Evolutionary conservation across 495 filamentous ascomycete genomes (phyloP).

Genomic region (Aspergillus steynii): DNA sequence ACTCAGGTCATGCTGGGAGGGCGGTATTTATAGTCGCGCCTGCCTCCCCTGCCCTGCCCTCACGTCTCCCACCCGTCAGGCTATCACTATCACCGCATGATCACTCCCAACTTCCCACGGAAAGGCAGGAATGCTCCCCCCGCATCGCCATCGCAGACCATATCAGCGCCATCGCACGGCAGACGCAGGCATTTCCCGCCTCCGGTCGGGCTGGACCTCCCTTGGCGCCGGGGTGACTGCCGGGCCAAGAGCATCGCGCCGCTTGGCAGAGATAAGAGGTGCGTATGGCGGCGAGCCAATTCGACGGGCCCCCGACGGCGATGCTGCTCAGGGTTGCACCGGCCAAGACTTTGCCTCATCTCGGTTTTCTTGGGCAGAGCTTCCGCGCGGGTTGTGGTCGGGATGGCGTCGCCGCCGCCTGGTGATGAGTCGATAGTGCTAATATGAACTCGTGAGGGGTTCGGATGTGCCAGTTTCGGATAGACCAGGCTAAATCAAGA

Average conservation of each 20-base stretch:
- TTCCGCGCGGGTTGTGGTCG: background rate
- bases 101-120: background rate
- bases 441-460: background rate
- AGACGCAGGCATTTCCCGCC: slow-evolving; percentile 7
- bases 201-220: background rate
- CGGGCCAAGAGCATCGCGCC: slow-evolving; percentile 5
- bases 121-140: background rate
- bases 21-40: background rate
- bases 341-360: slow-evolving; percentile 2
- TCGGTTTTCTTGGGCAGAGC: background rate
- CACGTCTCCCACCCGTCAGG: background rate
- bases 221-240: too few relatives aligned
- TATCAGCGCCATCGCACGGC: slow-evolving; percentile 2
- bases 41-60: background rate
- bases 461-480: background rate
- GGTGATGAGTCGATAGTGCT: background rate
- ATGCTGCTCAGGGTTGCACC: background rate
- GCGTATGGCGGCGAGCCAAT: background rate
- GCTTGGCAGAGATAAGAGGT: slow-evolving; percentile 9
- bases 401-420: background rate
- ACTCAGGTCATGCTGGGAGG: background rate
- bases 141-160: background rate
- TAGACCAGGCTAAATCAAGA: background rate
- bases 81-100: background rate
- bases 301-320: slow-evolving; percentile 9